A percentile compares a stretch with the other conserved stretches of the same genome.
Evolutionary conservation across 306 rosid genomes (phyloP).

Genomic region (Bauhinia variegata): DNA sequence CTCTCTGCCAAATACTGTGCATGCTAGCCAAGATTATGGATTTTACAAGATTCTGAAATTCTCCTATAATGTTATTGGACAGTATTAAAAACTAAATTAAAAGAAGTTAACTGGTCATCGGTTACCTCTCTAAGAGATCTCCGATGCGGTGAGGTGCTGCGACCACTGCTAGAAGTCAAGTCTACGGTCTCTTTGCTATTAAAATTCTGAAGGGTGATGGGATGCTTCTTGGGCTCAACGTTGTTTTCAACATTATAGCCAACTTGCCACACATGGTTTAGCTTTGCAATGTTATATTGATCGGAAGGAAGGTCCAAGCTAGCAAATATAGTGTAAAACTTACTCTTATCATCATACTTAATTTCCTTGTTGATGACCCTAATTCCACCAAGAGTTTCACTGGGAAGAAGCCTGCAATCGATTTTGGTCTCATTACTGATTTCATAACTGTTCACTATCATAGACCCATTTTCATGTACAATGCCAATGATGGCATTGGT

Average conservation of each 20-base stretch:
- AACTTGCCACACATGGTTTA: slow-evolving; percentile 85
- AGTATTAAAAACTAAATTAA: too few species aligned
- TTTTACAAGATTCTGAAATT: too few species aligned
- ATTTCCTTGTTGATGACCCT: neutral
- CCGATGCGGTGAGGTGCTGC: slow-evolving; percentile 18
- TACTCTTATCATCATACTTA: neutral
- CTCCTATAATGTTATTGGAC: too few species aligned
- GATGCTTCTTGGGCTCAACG: slow-evolving; percentile 47
- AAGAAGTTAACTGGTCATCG: neutral
- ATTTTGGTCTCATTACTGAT: slow-evolving; percentile 49
- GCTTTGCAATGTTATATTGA: slow-evolving; percentile 25
- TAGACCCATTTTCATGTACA: neutral
- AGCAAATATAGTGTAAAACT: slow-evolving; percentile 37
- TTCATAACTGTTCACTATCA: slow-evolving; percentile 32
- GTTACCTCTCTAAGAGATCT: slow-evolving; percentile 56
- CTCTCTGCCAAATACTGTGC: too few species aligned
- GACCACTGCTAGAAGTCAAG: slow-evolving; percentile 23
- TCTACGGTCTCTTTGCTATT: slow-evolving; percentile 69
- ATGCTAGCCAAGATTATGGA: too few species aligned
- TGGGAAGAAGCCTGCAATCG: slow-evolving; percentile 54
- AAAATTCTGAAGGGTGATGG: slow-evolving; percentile 48
- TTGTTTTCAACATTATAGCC: slow-evolving; percentile 27
- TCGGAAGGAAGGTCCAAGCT: slow-evolving; percentile 37
- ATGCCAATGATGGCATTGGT: slow-evolving; percentile 73
- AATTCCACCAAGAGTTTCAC: neutral